Conservation (phyloP, 2,329 filamentous ascomycete species). For the Dryadomyces quercus-mongolicae region DNA sequence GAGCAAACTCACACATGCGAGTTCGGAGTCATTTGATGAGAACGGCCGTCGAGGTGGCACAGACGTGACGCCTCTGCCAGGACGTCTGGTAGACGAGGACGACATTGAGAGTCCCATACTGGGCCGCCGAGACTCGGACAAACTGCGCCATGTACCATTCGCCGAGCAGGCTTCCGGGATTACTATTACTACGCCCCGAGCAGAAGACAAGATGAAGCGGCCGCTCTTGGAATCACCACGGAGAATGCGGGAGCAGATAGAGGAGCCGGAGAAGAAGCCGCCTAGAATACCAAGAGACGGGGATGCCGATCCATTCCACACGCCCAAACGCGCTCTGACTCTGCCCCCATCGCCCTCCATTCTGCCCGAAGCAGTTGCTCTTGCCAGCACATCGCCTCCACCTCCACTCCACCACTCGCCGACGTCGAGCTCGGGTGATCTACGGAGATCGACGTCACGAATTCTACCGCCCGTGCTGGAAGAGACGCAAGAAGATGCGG, state of each 20-base stretch:
- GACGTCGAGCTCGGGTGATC: constrained; percentile 6
- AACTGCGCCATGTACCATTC: constrained; percentile 6
- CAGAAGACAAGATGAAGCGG: constrained; percentile 3
- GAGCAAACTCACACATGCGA: constrained; percentile 10
- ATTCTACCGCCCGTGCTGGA: constrained; percentile 40
- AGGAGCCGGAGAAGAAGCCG: not conserved
- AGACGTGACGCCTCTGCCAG: not conserved
- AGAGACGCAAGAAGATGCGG: constrained; percentile 33
- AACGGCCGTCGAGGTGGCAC: constrained; percentile 11
- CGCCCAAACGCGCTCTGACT: not conserved
- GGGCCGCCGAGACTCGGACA: constrained; percentile 20
- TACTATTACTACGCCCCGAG: constrained; percentile 2
- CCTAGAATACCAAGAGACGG: not conserved
- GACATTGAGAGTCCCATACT: constrained; percentile 17
- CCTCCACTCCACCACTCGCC: not conserved
- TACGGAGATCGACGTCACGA: constrained; percentile 18
- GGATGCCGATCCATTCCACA: constrained; percentile 1
- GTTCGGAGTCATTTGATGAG: constrained; percentile 10
- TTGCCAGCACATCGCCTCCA: constrained; percentile 2
- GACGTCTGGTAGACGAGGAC: constrained; percentile 4
- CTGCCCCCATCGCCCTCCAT: constrained; percentile 7
- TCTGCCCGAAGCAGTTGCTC: constrained; percentile 2
- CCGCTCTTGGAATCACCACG: constrained; percentile 10
- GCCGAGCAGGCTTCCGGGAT: not conserved
- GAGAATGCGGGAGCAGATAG: constrained; percentile 7